phyloP scores from a whole-genome alignment of 495 filamentous ascomycete genomes.

The Hypoxylon fragiforme region DNA sequence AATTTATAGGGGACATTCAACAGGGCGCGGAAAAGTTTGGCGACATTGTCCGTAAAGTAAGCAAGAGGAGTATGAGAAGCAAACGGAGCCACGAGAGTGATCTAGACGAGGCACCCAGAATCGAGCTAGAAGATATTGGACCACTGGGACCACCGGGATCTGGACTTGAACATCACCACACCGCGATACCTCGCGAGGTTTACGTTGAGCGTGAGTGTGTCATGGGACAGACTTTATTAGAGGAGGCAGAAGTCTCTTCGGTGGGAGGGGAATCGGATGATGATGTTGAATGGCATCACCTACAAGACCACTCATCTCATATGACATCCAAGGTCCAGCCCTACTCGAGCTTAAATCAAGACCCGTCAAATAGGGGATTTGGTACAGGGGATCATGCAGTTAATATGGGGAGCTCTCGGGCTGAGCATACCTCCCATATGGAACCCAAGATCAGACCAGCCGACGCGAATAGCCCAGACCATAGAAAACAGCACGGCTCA shows the following conservation, averaged over 20 bases:
- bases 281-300: conserved; percentile 17
- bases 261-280: conserved; percentile 13
- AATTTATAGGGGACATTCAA: conserved; percentile 34
- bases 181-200: conserved; percentile 20
- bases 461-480: conserved; percentile 4
- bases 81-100: conserved; percentile 37
- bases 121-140: conserved; percentile 26
- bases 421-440: conserved; percentile 7
- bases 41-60: conserved; percentile 42
- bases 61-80: conserved; percentile 39
- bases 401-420: conserved; percentile 16
- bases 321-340: conserved; percentile 28
- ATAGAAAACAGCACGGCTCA: conserved; percentile 16
- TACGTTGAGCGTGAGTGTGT: conserved; percentile 37
- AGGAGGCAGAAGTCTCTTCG: conserved; percentile 27
- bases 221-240: conserved; percentile 40
- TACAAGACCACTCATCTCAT: conserved; percentile 27
- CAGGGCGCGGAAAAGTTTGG: conserved; percentile 33
- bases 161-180: conserved; percentile 24
- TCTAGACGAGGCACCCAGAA: conserved; percentile 12
- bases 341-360: conserved; percentile 11
- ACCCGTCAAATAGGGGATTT: neutral
- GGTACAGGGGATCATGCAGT: conserved; percentile 27
- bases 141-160: conserved; percentile 28
- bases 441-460: conserved; percentile 12